phyloP scores from a whole-genome alignment of 352 stramenopile species.

The Globisporangium acanthophoron region DNA sequence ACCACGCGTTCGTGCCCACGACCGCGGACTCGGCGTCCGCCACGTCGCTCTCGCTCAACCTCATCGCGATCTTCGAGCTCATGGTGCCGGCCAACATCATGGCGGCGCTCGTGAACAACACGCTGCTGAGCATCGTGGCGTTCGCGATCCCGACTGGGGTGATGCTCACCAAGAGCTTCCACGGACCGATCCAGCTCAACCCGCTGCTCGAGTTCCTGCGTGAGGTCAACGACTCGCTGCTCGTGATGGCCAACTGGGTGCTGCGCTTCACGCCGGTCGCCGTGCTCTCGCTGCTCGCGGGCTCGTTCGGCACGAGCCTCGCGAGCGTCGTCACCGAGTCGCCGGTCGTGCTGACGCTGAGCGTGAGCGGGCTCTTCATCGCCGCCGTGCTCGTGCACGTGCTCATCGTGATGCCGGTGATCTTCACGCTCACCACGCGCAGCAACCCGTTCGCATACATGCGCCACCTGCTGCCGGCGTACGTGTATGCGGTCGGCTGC shows the following conservation, averaged over 20 bases:
- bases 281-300: constrained; percentile 63
- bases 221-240: constrained; percentile 73
- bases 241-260: constrained; percentile 70
- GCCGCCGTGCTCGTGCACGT: constrained; percentile 52
- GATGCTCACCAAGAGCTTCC: constrained; percentile 61
- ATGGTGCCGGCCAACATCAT: constrained; percentile 76
- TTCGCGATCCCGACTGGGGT: constrained; percentile 66
- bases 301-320: constrained; percentile 46
- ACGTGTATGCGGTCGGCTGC: constrained; percentile 67
- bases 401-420: constrained; percentile 46
- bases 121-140: constrained; percentile 59
- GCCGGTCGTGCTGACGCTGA: constrained; percentile 33
- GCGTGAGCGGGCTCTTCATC: constrained; percentile 37
- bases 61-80: constrained; percentile 53
- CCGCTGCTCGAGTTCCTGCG: constrained; percentile 73
- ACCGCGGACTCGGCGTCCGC: constrained; percentile 30
- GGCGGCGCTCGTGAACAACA: constrained; percentile 56
- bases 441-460: constrained; percentile 76
- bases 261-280: constrained; percentile 69
- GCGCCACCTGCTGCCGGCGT: constrained; percentile 55
- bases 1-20: constrained; percentile 43
- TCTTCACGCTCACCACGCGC: constrained; percentile 55
- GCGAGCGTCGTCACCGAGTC: constrained; percentile 31
- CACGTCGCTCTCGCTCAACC: constrained; percentile 50
- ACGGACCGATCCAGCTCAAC: constrained; percentile 65